phyloP scores from a whole-genome alignment of 345 rosid species.

The Eucalyptus cladocalyx region DNA sequence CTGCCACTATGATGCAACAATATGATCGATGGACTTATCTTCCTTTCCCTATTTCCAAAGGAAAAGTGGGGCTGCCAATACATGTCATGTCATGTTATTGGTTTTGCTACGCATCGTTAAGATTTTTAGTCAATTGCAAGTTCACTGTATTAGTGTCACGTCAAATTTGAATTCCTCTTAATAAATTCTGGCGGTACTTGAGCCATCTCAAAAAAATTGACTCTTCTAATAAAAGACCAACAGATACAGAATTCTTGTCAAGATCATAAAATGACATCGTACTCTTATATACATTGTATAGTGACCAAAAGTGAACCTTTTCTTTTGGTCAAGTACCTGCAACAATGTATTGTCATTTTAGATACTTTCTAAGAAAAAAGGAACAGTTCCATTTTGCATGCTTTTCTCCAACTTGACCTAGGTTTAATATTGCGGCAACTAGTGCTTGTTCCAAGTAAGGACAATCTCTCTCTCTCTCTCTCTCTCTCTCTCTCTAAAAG shows the following conservation, averaged over 20 bases:
- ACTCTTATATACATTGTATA: neutral
- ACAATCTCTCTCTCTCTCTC: neutral
- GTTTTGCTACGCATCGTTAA: neutral
- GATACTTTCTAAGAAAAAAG: neutral
- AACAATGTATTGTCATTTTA: neutral
- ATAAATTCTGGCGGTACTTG: neutral
- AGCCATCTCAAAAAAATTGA: neutral
- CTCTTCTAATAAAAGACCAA: neutral
- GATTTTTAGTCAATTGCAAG: neutral
- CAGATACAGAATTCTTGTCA: neutral
- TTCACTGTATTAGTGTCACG: neutral
- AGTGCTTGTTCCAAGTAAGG: neutral
- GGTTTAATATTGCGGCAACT: neutral
- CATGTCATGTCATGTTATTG: neutral
- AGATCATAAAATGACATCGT: neutral
- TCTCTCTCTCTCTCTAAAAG: neutral
- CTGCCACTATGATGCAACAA: neutral
- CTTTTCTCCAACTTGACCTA: neutral
- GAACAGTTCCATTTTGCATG: neutral
- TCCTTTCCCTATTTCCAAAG: neutral
- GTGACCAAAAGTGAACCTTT: neutral
- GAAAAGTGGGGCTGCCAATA: neutral
- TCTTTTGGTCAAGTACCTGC: neutral
- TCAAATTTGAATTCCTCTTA: neutral
- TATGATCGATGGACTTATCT: neutral